Percentiles rank a stretch among this genome's conserved stretches.
Conservation (phyloP, 495 filamentous ascomycete species). For the Penicillium ucsense region DNA sequence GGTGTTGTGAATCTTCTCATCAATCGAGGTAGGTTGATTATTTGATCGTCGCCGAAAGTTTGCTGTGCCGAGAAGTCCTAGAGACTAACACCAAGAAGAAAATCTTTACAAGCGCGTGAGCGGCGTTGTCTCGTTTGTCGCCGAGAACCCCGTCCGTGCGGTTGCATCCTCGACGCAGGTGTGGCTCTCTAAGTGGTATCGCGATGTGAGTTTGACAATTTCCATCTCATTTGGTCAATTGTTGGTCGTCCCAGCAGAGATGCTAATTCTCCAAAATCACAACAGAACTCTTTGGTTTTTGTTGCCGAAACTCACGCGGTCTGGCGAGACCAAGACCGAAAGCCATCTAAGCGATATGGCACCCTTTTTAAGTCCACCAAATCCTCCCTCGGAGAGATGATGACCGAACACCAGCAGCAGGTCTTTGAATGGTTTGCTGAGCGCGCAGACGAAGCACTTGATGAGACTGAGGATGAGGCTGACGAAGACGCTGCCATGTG, state of each 20-base stretch:
- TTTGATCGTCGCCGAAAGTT: too few species aligned
- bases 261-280: background rate
- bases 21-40: conserved; percentile 43
- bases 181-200: conserved; percentile 63
- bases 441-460: conserved; percentile 25
- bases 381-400: conserved; percentile 52
- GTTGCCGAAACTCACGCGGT: conserved; percentile 61
- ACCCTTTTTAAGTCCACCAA: conserved; percentile 45
- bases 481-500: conserved; percentile 4
- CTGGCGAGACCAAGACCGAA: conserved; percentile 52
- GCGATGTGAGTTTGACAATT: conserved; percentile 31
- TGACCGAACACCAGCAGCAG: conserved; percentile 47
- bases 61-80: too few species aligned
- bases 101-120: conserved; percentile 42
- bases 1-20: conserved; percentile 61
- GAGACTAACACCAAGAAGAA: conserved; percentile 22
- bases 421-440: conserved; percentile 45
- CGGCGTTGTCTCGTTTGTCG: conserved; percentile 46
- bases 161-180: conserved; percentile 54
- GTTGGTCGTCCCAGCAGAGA: background rate
- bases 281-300: conserved; percentile 58
- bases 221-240: background rate
- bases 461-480: conserved; percentile 17
- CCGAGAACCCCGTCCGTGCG: conserved; percentile 42
- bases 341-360: conserved; percentile 61